Conservation (phyloP, 2,329 filamentous ascomycete genomes). For the Diplodia corticola region DNA sequence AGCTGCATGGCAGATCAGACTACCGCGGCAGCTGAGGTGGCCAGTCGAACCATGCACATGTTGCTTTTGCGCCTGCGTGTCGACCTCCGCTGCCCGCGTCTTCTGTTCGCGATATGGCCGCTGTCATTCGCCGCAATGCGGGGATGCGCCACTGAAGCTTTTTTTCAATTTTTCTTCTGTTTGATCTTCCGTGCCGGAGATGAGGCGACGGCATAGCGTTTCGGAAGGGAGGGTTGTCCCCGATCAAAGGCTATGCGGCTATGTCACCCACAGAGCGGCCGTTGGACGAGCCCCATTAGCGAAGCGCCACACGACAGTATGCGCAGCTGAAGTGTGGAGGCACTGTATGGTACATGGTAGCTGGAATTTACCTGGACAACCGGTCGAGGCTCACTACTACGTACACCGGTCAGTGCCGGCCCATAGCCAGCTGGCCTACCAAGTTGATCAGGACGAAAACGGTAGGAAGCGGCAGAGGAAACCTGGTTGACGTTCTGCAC, state of each 20-base stretch:
- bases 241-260: background rate
- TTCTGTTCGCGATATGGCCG: background rate
- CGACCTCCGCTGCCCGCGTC: background rate
- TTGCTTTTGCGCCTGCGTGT: conserved; percentile 12
- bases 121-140: background rate
- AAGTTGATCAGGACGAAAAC: conserved; percentile 3
- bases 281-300: background rate
- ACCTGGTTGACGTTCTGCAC: background rate
- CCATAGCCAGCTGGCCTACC: background rate
- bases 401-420: background rate
- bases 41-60: background rate
- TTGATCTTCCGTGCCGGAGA: background rate
- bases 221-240: background rate
- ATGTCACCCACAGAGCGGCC: background rate
- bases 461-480: conserved; percentile 5
- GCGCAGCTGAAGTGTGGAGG: background rate
- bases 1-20: background rate
- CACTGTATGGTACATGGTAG: background rate
- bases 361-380: background rate
- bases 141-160: background rate
- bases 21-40: background rate
- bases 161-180: background rate
- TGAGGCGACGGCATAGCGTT: background rate
- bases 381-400: background rate
- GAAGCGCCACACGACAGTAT: background rate